Evolutionary conservation across 805 yeast species (phyloP).

Genomic region (Zygosaccharomyces siamensis): DNA sequence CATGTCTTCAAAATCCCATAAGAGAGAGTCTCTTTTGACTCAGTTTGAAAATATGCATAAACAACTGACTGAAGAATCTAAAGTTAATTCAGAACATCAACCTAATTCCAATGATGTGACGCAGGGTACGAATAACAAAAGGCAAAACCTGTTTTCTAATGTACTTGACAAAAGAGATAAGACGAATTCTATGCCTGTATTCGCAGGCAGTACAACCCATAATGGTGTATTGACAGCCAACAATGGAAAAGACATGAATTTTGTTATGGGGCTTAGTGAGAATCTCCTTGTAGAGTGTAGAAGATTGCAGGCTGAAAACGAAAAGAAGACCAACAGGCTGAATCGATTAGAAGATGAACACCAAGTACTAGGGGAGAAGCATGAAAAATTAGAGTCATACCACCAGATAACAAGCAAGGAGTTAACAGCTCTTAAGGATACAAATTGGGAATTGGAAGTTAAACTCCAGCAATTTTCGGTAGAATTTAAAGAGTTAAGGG

Average conservation of each 20-base stretch:
- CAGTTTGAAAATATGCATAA: slow-evolving; percentile 26
- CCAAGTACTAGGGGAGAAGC: slow-evolving; percentile 26
- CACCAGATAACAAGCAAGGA: slow-evolving; percentile 15
- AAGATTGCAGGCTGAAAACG: slow-evolving; percentile 60
- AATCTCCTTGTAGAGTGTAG: slow-evolving; percentile 67
- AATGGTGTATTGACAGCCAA: slow-evolving; percentile 27
- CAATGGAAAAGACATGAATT: slow-evolving; percentile 59
- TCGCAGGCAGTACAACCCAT: slow-evolving; percentile 24
- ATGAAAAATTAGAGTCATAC: slow-evolving; percentile 19
- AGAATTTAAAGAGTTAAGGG: slow-evolving; percentile 38
- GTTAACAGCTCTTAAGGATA: slow-evolving; percentile 43
- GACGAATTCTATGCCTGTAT: slow-evolving; percentile 20
- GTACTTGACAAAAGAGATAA: slow-evolving; percentile 16
- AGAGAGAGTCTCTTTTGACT: slow-evolving; percentile 14
- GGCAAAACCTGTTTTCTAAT: slow-evolving; percentile 12
- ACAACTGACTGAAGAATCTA: slow-evolving; percentile 16
- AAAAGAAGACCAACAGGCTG: slow-evolving; percentile 41
- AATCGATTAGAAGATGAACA: slow-evolving; percentile 42
- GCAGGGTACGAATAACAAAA: slow-evolving; percentile 7
- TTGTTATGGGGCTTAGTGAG: slow-evolving; percentile 70
- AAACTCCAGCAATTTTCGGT: slow-evolving; percentile 38
- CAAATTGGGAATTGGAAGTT: slow-evolving; percentile 61
- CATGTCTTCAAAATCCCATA: slow-evolving; percentile 10
- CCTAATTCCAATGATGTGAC: slow-evolving; percentile 3
- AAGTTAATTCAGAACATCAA: slow-evolving; percentile 2